A percentile compares a stretch with the other conserved stretches of the same genome.
These are phyloP conservation scores for Leptographium galeiforme DNA, from an alignment of 2,329 filamentous ascomycete species.

Conservation along the genomic window DNA sequence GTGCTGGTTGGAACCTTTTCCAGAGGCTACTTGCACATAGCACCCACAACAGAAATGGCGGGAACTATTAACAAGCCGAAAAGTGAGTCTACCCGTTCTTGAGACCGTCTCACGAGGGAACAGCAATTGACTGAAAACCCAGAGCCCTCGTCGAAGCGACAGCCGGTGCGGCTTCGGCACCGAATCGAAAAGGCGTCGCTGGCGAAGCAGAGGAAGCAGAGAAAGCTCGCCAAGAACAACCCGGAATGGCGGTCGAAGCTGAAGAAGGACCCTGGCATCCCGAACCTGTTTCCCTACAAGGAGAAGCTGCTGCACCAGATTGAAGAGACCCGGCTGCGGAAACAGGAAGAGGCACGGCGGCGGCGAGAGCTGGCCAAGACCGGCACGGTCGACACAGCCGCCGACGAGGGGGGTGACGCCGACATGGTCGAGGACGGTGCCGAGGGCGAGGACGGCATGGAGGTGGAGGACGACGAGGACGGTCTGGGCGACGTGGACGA, in stretches of 20 bases:
- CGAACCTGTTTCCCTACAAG: conserved; percentile 96
- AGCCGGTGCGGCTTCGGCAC: conserved; percentile 75
- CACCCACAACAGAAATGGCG: conserved; percentile 26
- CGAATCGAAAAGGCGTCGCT: conserved; percentile 90
- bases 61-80: conserved; percentile 41
- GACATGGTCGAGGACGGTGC: conserved; percentile 47
- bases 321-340: conserved; percentile 70
- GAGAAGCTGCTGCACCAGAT: conserved; percentile 90
- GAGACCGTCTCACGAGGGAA: too few species aligned
- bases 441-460: conserved; percentile 29
- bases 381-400: conserved; percentile 25
- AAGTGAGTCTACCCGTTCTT: conserved; percentile 23
- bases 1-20: too few species aligned
- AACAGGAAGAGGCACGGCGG: conserved; percentile 63
- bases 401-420: conserved; percentile 32
- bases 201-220: conserved; percentile 80
- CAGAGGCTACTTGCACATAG: not conserved
- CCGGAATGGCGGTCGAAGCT: conserved; percentile 90
- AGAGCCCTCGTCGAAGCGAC: conserved; percentile 95
- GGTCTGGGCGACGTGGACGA: conserved; percentile 52
- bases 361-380: conserved; percentile 61
- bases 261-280: conserved; percentile 97
- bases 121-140: not conserved
- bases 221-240: conserved; percentile 88
- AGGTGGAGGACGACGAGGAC: conserved; percentile 32